Evolutionary conservation across 2,329 filamentous ascomycete genomes (phyloP).

Genomic region (Ceratocystis destructans): DNA sequence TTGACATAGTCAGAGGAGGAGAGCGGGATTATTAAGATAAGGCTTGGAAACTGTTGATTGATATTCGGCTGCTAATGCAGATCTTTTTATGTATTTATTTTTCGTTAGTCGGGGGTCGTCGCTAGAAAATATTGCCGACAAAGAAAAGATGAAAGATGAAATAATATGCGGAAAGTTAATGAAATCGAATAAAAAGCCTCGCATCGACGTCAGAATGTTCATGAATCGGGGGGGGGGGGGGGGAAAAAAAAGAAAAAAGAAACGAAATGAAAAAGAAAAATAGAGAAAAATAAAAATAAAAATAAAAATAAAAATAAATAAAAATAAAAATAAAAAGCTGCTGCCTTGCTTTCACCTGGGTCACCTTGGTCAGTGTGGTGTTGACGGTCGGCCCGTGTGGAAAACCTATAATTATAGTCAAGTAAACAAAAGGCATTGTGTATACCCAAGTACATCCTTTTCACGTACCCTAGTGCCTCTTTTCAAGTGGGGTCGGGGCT

Average conservation of each 20-base stretch:
- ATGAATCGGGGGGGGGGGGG: too few relatives aligned
- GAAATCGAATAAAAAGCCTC: background rate
- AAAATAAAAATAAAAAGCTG: background rate
- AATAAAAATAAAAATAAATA: too few relatives aligned
- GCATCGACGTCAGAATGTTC: background rate
- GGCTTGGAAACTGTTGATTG: constrained; percentile 53
- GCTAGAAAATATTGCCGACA: background rate
- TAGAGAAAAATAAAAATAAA: background rate
- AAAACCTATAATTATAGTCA: background rate
- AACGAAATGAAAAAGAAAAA: background rate
- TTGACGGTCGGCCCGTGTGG: background rate
- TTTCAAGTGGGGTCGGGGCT: too few relatives aligned
- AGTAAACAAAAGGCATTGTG: background rate
- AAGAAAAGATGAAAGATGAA: background rate
- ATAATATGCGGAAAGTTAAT: background rate
- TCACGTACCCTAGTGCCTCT: background rate
- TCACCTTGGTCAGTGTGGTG: background rate
- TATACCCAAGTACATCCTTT: background rate
- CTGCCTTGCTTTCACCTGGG: background rate
- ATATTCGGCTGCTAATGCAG: background rate
- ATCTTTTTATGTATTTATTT: background rate
- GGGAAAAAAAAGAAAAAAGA: background rate
- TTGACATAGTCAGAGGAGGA: constrained; percentile 55
- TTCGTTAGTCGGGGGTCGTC: background rate
- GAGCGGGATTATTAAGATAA: constrained; percentile 82